Base-by-base conservation (phyloP, 352 stramenopile genomes). In the Globisporangium okanoganense region DNA sequence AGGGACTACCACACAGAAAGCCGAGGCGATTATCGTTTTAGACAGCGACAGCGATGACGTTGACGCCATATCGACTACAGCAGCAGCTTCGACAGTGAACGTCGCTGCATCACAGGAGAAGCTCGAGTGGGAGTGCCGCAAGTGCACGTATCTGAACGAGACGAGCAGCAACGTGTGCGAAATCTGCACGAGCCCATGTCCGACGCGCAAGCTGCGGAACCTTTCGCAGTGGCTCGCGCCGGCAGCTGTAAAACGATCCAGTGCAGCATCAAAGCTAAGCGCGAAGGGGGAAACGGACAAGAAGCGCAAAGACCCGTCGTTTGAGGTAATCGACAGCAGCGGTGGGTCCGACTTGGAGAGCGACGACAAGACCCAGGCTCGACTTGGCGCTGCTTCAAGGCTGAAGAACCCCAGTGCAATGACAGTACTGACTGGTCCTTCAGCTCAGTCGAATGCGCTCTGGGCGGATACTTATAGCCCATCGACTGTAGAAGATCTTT, bases 401-500 rank as follows among this genome's bases (percentile, higher is more conserved):
- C 13, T 44, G 16, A 35, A 54, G 18, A 22, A 5, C 14, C 2
- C 16, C 14, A 44, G 13, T 16, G 9, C 20, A 35, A 52, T 40
- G 38, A 24, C 3, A 62, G 68, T 12, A 29, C 29, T 12, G 36
- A 5, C 12, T 36, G 4, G 47, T 12, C 56, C 50, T 38, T 35
- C 49, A n/a, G 18, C 18, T 8, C 33, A 41, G 16, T 65, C 33
- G 20, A 66, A 25, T 40, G 51, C 45, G 10, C 56, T 93, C 5
- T 95, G 82, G 86, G 61, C 67, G 8, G 81, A 90, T 36, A 47
- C 70, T 14, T 73, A 81, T 45, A 50, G 56, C 1, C 79, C 82
- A 0, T 65, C 69, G 20, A 67, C 58, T 3, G 66, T 87, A 6
- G 78, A 87, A n/a, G 76, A 95, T 1, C 64, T 95, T 2, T 90